Base-by-base conservation (phyloP, 2,329 filamentous ascomycete species). In the Fusarium coffeatum region DNA sequence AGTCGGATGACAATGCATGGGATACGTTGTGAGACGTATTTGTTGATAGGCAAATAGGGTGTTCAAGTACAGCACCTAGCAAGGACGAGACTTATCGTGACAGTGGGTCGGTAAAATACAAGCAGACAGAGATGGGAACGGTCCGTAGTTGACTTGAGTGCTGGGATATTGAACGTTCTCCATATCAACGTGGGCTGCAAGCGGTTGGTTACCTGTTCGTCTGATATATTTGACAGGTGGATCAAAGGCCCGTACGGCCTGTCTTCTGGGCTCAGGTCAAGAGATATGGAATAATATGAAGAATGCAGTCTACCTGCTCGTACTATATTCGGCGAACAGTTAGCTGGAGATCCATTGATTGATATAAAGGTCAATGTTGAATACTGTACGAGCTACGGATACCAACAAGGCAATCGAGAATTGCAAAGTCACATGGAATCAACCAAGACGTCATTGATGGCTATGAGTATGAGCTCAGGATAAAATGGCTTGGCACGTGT, bases 1-100 rank as follows among this genome's bases (percentile, higher is more conserved):
- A 67, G n/a, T 62, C 54, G 11, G 66, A 54, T 22, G 66, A 58
- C 10, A 42, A 61, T 22, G 28, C 27, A 18, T 69, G 59, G 66
- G 55, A 56, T 42, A 28, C 20, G 8, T 20, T 55, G 6, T 69
- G 13, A 69, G 47, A 40, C 20, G 25, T 20, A 9, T 45, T 13
- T 41, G 11, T 9, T 8, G 15, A 8, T 25, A 43, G 15, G 13
- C 8, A 16, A 42, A 27, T 40, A 41, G 20, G 18, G 25, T 15
- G 43, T 37, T 30, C 10, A 23, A 45, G 20, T 37, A 34, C 32
- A 18, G 32, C 16, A 34, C 8, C 16, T 34, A 18, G 16, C 7
- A 8, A 47, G 11, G n/a, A 20, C 25, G 45, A 46, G 25, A 22
- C 22, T 49, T 18, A 15, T 22, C 12, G 22, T 13, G 16, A 13